Evolutionary conservation across 2,329 filamentous ascomycete species (phyloP), one percentile per base, ranked within the genome.

Genomic region (Neonectria hederae): DNA sequence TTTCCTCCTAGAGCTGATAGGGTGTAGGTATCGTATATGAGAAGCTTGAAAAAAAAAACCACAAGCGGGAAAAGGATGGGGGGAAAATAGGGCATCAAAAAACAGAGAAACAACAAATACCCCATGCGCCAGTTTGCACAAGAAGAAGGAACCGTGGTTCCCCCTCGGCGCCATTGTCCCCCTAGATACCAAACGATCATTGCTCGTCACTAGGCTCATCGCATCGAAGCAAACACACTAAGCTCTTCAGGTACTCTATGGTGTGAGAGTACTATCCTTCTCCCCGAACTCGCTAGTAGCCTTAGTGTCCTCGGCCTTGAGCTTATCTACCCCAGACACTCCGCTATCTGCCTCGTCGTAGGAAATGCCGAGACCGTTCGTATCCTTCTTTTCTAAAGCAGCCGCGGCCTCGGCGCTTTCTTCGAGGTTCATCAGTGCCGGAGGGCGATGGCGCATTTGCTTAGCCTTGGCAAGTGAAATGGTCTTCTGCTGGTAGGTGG

Each of bases 401-500:
- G 73, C 60, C 19, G 73, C 74, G 52, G 77, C 77, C 64, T 78
- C 76, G 35, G 71, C 68, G 48, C 74, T 68, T 56, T 80, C 78
- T 54, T 89, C 87, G 4, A 89, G 80, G 69, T 88, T 91, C 90
- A 96, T 95, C 60, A 97, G 83, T 2, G 93, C 94, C 28, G 94
- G 96, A 2, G 96, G 96, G 5, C 96, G 88, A 76, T 97, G 93
- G 61, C 92, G 92, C 89, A 97, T 92, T 66, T 91, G 87, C 63
- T 91, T 89, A 13, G 96, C 96, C 80, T 97, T 97, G 59, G 90
- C 87, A 7, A 99, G 87, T 26, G 92, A 96, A 59, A 99, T 97
- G 0, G 96, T 99, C 83, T 97, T 96, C 76, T 97, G 94, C 76
- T 97, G 95, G 80, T 98, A 98, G 4, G 94, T 97, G 4, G 92